Percentiles rank a stretch among this genome's conserved stretches.
Evolutionary conservation across 768 basidiomycete genomes (phyloP).

Genomic region (Rhodotorula paludigena): DNA sequence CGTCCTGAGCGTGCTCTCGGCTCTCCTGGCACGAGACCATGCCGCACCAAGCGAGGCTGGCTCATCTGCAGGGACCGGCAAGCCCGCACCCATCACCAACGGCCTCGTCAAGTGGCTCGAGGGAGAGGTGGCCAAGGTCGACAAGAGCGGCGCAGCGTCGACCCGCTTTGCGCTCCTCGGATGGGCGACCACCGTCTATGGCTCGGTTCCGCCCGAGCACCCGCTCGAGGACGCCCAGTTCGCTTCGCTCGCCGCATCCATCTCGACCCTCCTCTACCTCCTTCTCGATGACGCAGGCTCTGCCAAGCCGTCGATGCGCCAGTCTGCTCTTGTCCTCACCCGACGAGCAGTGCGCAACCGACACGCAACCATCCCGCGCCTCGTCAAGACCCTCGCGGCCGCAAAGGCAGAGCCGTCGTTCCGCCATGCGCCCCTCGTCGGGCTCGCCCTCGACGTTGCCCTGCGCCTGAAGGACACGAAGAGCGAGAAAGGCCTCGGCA

Average conservation of each 20-base stretch:
- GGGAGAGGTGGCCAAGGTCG: slow-evolving; percentile 60
- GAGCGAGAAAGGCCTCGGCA: slow-evolving; percentile 50
- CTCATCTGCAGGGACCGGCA: slow-evolving; percentile 46
- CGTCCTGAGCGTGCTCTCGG: slow-evolving; percentile 63
- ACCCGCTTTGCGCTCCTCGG: slow-evolving; percentile 65
- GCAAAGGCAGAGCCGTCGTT: slow-evolving; percentile 30
- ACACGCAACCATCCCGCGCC: neutral
- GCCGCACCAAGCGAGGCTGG: slow-evolving; percentile 39
- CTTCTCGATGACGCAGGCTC: slow-evolving; percentile 54
- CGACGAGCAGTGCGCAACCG: slow-evolving; percentile 62
- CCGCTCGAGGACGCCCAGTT: slow-evolving; percentile 48
- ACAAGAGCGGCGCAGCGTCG: slow-evolving; percentile 48
- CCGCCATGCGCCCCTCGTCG: slow-evolving; percentile 56
- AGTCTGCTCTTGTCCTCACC: slow-evolving; percentile 58
- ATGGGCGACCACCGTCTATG: slow-evolving; percentile 66
- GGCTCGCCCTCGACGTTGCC: slow-evolving; percentile 54
- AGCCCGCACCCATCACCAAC: slow-evolving; percentile 57
- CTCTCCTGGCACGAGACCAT: slow-evolving; percentile 59
- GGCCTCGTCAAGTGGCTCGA: slow-evolving; percentile 72
- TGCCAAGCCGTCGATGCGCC: slow-evolving; percentile 59
- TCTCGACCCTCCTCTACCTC: slow-evolving; percentile 60
- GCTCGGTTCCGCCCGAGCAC: slow-evolving; percentile 46
- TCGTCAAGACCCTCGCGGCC: slow-evolving; percentile 15
- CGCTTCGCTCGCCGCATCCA: slow-evolving; percentile 55
- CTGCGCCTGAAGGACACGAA: slow-evolving; percentile 24